Evolutionary conservation across 352 stramenopile species (phyloP).

Genomic region (Pythium guiyangense): DNA sequence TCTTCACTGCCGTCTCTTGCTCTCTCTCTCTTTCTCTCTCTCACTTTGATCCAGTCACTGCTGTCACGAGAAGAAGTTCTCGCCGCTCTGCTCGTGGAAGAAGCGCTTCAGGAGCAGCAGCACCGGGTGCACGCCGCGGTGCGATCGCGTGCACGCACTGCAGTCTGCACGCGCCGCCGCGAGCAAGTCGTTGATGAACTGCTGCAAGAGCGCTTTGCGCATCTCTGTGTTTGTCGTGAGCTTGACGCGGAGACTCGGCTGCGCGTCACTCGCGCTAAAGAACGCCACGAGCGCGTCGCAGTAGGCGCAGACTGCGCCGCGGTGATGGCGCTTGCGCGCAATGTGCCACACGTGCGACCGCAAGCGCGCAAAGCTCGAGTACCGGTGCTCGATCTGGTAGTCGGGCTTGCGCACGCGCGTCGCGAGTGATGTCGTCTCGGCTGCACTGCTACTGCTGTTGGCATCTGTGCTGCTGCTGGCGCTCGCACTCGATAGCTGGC

Average conservation of each 20-base stretch:
- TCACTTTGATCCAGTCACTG: no score
- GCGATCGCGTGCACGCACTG: conserved; percentile 22
- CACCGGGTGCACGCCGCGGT: conserved; percentile 42
- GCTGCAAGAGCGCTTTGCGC: conserved; percentile 34
- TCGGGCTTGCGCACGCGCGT: conserved; percentile 22
- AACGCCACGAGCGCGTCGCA: conserved; percentile 40
- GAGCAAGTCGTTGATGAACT: conserved; percentile 45
- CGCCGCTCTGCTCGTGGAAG: conserved; percentile 39
- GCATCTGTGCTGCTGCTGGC: no score
- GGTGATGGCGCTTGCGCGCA: conserved; percentile 44
- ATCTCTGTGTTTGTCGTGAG: conserved; percentile 37
- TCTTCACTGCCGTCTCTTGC: no score
- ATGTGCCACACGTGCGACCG: conserved; percentile 39
- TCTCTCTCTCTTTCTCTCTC: no score
- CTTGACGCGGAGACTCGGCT: conserved; percentile 47
- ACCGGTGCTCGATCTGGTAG: conserved; percentile 62
- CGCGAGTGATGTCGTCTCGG: no score
- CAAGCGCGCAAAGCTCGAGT: conserved; percentile 55
- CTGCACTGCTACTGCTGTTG: conserved; percentile 3
- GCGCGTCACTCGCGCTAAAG: conserved; percentile 29
- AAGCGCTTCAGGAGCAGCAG: conserved; percentile 40
- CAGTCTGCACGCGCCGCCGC: conserved; percentile 21
- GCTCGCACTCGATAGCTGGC: conserved; percentile 6
- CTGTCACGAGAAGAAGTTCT: conserved; percentile 36
- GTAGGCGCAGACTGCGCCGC: conserved; percentile 38